A percentile compares a stretch with the other conserved stretches of the same genome.
These are phyloP conservation scores for Aspergillus cristatus DNA, from an alignment of 495 filamentous ascomycete genomes.

Conservation along the genomic window DNA sequence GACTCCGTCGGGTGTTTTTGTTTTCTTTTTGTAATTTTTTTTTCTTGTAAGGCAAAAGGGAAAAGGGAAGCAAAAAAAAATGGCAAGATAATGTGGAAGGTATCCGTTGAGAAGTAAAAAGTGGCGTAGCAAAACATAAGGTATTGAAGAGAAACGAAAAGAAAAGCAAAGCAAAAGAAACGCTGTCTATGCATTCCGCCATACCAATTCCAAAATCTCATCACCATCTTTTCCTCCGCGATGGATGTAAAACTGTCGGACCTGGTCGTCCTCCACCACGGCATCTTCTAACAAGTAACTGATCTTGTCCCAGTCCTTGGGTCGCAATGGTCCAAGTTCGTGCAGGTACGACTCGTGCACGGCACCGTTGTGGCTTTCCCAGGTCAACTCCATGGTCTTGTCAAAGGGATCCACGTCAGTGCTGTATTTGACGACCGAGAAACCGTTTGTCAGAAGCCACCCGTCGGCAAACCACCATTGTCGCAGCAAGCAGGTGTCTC, in stretches of 20 bases:
- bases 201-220: conserved; percentile 31
- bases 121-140: not conserved
- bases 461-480: conserved; percentile 47
- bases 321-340: conserved; percentile 33
- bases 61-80: too few species aligned
- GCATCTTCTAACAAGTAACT: conserved; percentile 27
- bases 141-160: not conserved
- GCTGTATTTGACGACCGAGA: conserved; percentile 45
- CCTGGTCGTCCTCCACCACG: conserved; percentile 18
- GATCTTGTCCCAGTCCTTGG: conserved; percentile 29
- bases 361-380: conserved; percentile 34
- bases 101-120: not conserved
- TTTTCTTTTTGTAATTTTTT: too few species aligned
- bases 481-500: conserved; percentile 46
- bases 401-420: conserved; percentile 20
- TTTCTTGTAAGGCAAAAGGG: too few species aligned
- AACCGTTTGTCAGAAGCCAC: conserved; percentile 51
- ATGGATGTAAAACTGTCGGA: conserved; percentile 34
- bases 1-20: too few species aligned
- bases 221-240: conserved; percentile 27
- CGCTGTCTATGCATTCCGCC: conserved; percentile 27
- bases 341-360: conserved; percentile 31
- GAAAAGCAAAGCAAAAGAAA: conserved; percentile 1
- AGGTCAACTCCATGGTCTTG: conserved; percentile 37
- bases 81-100: too few species aligned